Conservation (phyloP, 1,139 yeast species). For the Scheffersomyces insectosa region DNA sequence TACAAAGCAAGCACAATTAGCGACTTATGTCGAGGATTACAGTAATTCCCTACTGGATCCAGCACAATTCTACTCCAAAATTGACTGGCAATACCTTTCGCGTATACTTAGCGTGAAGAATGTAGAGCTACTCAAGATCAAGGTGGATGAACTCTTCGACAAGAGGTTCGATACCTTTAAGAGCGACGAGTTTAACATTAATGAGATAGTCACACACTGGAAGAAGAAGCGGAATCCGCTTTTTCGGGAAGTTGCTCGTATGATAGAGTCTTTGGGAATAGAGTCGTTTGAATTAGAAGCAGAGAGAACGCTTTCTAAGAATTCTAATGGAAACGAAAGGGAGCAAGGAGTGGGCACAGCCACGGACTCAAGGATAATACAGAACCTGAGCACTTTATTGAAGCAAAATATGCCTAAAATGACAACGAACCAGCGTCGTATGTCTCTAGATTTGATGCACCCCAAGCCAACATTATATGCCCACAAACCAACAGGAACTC, state of each 20-base stretch:
- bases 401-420: slow-evolving; percentile 20
- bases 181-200: slow-evolving; percentile 7
- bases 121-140: slow-evolving; percentile 17
- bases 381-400: too few species aligned
- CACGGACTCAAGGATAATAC: background rate
- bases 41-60: slow-evolving; percentile 6
- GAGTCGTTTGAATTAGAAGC: slow-evolving; percentile 12
- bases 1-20: slow-evolving; percentile 2
- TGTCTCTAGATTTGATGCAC: slow-evolving; percentile 36
- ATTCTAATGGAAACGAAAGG: too few species aligned
- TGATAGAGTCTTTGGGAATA: slow-evolving; percentile 17
- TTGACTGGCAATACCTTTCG: slow-evolving; percentile 17
- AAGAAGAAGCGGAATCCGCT: slow-evolving; percentile 15
- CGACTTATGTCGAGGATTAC: slow-evolving; percentile 1
- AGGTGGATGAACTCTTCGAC: slow-evolving; percentile 22
- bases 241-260: slow-evolving; percentile 20
- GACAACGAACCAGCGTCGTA: slow-evolving; percentile 25
- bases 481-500: background rate
- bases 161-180: slow-evolving; percentile 4
- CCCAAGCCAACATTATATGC: slow-evolving; percentile 9
- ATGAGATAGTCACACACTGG: slow-evolving; percentile 13
- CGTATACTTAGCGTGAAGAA: slow-evolving; percentile 12
- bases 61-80: slow-evolving; percentile 12
- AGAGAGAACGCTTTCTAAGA: too few species aligned
- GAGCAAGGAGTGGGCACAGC: background rate